Base-by-base conservation (phyloP, 345 rosid genomes). In the Syzygium aqueum region DNA sequence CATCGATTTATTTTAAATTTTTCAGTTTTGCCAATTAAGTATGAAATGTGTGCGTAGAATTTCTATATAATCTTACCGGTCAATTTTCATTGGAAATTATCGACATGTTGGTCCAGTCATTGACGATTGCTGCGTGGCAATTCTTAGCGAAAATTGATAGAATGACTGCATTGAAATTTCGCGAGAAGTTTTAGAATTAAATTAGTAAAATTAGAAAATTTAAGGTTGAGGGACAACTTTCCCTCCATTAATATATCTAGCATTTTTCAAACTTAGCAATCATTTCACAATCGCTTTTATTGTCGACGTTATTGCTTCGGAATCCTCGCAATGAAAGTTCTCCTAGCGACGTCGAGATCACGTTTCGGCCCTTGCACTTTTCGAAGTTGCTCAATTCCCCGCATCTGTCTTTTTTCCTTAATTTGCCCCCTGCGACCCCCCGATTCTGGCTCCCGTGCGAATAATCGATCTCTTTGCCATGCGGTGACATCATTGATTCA, bases 21-120 rank as follows among this genome's bases (percentile, higher is more conserved):
- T 61, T 61, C 6, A n/a, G 14, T n/a, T 61, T n/a, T 61, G 9
- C 19, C 13, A n/a, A 13, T 61, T 61, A 61, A n/a, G 73, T 61
- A 13, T 0, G 0, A 3, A 13, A 61, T 0, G n/a, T 61, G 6
- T 14, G 19, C 1, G 33, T 13, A 19, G 6, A 13, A 61, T 27
- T 61, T 61, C 0, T 13, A 0, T 27, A 59, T 59, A 28, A 27
- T 59, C 0, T 0, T 59, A 25, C 3, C 0, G 0, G 0, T 59
- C 16, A 27, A 27, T 27, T 23, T 59, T 59, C 0, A 2, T 11
- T 27, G 65, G 0, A 59, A 27, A 0, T 59, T 13, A 17, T 12
- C 25, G 11, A 57, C 11, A 14, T 25, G 63, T 6, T 0, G 0
- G 3, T 23, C 3, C 3, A 50, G 51, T 11, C 11, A 40, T 40